A percentile compares a stretch with the other conserved stretches of the same genome.
phyloP scores from a whole-genome alignment of 192 early-diverging fungal genomes.

The Entrophospora sp. region DNA sequence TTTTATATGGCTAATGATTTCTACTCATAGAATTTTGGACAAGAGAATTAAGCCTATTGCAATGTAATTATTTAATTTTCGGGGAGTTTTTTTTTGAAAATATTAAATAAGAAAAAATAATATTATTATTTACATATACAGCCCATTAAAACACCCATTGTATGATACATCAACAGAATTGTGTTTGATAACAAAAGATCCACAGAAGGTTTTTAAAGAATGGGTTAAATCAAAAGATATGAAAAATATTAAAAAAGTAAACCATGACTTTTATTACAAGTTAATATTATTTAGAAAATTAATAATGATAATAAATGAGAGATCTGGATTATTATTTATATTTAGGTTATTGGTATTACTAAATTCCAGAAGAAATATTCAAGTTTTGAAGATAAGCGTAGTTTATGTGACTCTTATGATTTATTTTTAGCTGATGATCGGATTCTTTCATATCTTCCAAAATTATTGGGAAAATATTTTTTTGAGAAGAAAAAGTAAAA shows the following conservation, averaged over 20 bases:
- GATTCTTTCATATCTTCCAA: constrained; percentile 64
- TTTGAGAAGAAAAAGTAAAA: constrained; percentile 73
- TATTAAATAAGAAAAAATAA: not conserved
- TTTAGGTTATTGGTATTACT: constrained; percentile 63
- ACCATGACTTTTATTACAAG: not conserved
- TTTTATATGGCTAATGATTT: not conserved
- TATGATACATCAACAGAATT: constrained; percentile 57
- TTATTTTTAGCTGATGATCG: constrained; percentile 86
- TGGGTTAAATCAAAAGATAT: constrained; percentile 55
- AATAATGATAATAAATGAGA: not conserved
- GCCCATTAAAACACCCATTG: constrained; percentile 62
- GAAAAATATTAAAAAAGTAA: constrained; percentile 54
- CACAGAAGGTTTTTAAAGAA: constrained; percentile 69
- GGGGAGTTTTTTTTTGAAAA: not conserved
- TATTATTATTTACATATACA: constrained; percentile 19
- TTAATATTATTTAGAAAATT: not conserved
- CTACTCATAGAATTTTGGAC: not conserved
- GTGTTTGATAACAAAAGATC: constrained; percentile 85
- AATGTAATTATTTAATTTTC: not conserved
- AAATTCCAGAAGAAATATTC: constrained; percentile 77
- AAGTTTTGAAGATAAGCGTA: constrained; percentile 70
- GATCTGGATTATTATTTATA: not conserved
- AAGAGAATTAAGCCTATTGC: not conserved
- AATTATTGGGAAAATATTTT: constrained; percentile 74
- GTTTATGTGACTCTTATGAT: constrained; percentile 66